Evolutionary conservation across 2,329 filamentous ascomycete genomes (phyloP).

Genomic region (Aureobasidium sp.): DNA sequence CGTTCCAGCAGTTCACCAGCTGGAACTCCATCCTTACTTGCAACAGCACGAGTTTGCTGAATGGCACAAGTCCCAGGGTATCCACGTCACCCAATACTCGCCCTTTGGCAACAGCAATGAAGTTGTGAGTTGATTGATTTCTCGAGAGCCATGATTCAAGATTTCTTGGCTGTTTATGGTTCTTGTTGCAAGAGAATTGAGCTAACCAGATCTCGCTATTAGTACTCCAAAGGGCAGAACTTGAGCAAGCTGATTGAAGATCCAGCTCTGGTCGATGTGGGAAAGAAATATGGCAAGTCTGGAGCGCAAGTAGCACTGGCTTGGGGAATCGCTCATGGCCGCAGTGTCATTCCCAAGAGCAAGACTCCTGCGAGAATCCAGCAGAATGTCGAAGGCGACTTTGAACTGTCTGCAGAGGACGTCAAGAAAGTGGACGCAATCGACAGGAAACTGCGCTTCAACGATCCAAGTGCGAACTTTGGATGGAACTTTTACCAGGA

Average conservation of each 20-base stretch:
- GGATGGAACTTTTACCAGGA: conserved; percentile 53
- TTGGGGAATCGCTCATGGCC: conserved; percentile 47
- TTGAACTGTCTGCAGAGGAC: conserved; percentile 52
- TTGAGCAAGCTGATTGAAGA: conserved; percentile 47
- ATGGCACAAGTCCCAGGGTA: conserved; percentile 44
- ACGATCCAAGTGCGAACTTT: conserved; percentile 51
- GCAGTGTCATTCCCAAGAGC: conserved; percentile 48
- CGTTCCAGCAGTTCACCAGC: conserved; percentile 33
- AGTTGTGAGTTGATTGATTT: neutral
- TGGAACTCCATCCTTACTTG: conserved; percentile 49
- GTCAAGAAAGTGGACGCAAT: conserved; percentile 48
- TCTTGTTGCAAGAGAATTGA: neutral
- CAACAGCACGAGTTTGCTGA: conserved; percentile 44
- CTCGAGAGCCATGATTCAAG: no score
- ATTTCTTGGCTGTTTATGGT: neutral
- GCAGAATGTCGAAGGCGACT: conserved; percentile 41
- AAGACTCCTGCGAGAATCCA: conserved; percentile 35
- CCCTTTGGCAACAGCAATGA: conserved; percentile 37
- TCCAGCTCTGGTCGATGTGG: conserved; percentile 43
- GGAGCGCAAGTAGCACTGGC: conserved; percentile 48
- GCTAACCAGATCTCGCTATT: neutral
- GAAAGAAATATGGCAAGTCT: conserved; percentile 46
- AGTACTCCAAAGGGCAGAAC: conserved; percentile 38
- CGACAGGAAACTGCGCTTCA: conserved; percentile 57
- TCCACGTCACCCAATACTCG: conserved; percentile 50